A percentile compares a stretch with the other conserved stretches of the same genome.
Conservation (phyloP, 2,329 filamentous ascomycete species). For the Paraconiothyrium sp. region DNA sequence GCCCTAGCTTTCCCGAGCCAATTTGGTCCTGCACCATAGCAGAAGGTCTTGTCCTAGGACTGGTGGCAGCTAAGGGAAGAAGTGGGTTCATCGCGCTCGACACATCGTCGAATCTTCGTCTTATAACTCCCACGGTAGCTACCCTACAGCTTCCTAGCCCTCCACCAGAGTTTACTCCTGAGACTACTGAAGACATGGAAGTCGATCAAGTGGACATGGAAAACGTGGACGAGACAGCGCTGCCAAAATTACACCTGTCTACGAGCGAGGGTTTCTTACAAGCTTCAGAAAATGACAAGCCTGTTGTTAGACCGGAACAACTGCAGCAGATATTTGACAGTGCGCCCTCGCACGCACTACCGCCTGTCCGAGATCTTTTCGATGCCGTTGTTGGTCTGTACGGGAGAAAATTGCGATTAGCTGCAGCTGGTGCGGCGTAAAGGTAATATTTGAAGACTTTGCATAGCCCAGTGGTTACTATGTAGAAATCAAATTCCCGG, state of each 20-base stretch:
- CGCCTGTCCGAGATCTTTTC: conserved; percentile 79
- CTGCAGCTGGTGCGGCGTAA: conserved; percentile 10
- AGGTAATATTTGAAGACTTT: conserved; percentile 1
- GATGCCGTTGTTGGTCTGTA: conserved; percentile 74
- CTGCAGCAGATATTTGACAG: conserved; percentile 74
- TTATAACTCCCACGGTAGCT: conserved; percentile 45
- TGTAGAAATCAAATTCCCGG: conserved; percentile 20
- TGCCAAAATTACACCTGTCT: conserved; percentile 8
- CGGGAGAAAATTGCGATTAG: conserved; percentile 62
- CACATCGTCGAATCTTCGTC: conserved; percentile 75
- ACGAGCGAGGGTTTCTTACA: conserved; percentile 25
- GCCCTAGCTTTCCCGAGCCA: conserved; percentile 66
- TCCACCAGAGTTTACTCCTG: conserved; percentile 44
- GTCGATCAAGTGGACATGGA: conserved; percentile 47
- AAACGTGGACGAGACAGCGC: conserved; percentile 37
- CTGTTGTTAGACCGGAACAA: conserved; percentile 73
- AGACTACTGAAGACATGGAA: conserved; percentile 24
- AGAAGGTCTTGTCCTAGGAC: conserved; percentile 67
- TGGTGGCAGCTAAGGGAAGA: conserved; percentile 70
- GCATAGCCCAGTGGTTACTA: not conserved
- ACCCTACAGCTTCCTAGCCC: conserved; percentile 40
- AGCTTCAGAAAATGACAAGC: conserved; percentile 59
- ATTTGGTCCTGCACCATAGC: conserved; percentile 66
- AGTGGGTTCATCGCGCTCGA: conserved; percentile 81
- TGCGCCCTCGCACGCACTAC: conserved; percentile 73